Evolutionary conservation across 2,329 filamentous ascomycete species (phyloP).

Genomic region (Ophiostoma sp.): DNA sequence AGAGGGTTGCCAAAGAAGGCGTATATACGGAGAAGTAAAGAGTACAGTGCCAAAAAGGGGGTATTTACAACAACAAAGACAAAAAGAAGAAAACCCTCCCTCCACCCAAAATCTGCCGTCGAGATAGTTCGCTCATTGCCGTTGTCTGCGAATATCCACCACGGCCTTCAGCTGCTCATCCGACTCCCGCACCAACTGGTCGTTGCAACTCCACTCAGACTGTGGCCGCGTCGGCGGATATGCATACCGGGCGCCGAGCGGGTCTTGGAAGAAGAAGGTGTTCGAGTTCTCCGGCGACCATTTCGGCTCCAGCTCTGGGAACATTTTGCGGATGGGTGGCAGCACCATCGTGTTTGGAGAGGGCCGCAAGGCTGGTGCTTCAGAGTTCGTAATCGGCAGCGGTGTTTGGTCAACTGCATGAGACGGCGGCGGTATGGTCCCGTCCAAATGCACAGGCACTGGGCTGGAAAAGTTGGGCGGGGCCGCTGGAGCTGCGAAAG

Average conservation of each 20-base stretch:
- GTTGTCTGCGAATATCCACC: neutral
- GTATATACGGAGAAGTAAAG: neutral
- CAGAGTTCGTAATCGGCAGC: too few relatives aligned
- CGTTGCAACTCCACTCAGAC: constrained; percentile 26
- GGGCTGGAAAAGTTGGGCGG: neutral
- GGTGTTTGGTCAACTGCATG: neutral
- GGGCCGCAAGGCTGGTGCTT: neutral
- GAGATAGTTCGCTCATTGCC: neutral
- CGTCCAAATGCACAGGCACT: neutral
- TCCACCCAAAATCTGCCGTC: neutral
- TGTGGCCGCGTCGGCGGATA: constrained; percentile 21
- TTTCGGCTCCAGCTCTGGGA: constrained; percentile 8
- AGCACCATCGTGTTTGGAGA: neutral
- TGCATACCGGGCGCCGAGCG: constrained; percentile 10
- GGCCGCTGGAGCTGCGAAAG: neutral
- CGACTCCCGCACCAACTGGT: constrained; percentile 28
- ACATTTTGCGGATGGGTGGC: constrained; percentile 20
- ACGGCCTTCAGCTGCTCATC: constrained; percentile 17
- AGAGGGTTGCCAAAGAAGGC: neutral
- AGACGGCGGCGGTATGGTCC: neutral
- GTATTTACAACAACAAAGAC: neutral
- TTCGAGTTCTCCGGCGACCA: constrained; percentile 5
- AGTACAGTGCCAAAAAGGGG: neutral
- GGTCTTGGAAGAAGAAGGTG: constrained; percentile 24
- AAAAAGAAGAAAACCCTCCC: neutral